Evolutionary conservation across 2,329 filamentous ascomycete species (phyloP), one percentile per base, ranked within the genome.

Genomic region (Diaporthe ilicicola): DNA sequence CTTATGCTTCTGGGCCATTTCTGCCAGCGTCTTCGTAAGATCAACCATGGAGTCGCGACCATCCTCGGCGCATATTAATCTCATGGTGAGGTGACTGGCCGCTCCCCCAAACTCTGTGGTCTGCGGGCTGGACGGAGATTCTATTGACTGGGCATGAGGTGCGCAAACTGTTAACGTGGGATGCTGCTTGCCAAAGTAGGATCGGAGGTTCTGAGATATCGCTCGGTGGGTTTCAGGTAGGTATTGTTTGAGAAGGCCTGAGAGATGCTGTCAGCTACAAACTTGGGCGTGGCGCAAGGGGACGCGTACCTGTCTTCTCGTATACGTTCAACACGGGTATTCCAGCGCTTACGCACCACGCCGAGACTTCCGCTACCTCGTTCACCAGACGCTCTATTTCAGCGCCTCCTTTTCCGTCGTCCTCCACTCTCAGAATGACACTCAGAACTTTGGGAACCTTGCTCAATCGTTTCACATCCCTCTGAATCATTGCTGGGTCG

Each of bases 11-110:
- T 98, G 96, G 8, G 94, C 93, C 96, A 99, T 98, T 78, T 97
- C 94, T 7, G 95, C 90, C 27, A 99, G 86, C 1, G 97, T 98
- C 78, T 95, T 94, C 51, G 96, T 99, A 55, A 99, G 88, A 81
- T 99, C 96, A 50, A 99, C 95, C 73, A 99, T 89, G 4, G 95
- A 98, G 78, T 97, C 94, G 68, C 95, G 90, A 61, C 96, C 95
- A 76, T 99, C 96, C 69, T 95, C 92, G 46, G 91, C 90, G 17
- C 94, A 97, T 64, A 99, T 89, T 48, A 99, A 89, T 70, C 97
- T 89, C 22, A 98, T 80, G 32, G 85, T 82, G 69, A 91, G 79
- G 77, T 84, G 81, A 74, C 84, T 80, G 78, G 79, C 72, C 82
- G 79, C 75, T 85, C 81, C 78, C 79, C 79, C 76, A 78, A 73